A percentile compares a stretch with the other conserved stretches of the same genome.
These are phyloP conservation scores for Kluyveromyces nonfermentans DNA, from an alignment of 805 yeast genomes.

Conservation along the genomic window DNA sequence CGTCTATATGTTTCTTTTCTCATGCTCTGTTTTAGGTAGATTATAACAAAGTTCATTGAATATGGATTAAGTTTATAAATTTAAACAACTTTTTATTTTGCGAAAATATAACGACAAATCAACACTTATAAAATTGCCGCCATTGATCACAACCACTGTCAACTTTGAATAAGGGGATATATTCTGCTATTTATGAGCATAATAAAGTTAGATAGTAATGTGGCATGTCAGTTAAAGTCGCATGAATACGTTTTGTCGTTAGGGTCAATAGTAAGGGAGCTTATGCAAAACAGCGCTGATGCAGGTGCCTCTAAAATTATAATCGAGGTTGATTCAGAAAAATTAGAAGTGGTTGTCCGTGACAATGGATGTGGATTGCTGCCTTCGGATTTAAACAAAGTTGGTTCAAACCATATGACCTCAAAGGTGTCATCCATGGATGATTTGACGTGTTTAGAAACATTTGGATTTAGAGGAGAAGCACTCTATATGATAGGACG, in stretches of 20 bases:
- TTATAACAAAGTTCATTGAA: too few relatives aligned
- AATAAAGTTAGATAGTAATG: conserved; percentile 10
- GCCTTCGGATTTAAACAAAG: conserved; percentile 34
- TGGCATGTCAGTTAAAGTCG: conserved; percentile 20
- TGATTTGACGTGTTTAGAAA: conserved; percentile 31
- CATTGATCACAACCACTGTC: neutral
- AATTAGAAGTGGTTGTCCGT: conserved; percentile 32
- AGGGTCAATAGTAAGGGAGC: conserved; percentile 37
- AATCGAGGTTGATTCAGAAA: conserved; percentile 30
- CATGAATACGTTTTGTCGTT: conserved; percentile 31
- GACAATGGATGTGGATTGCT: conserved; percentile 72
- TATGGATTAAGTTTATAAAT: too few relatives aligned
- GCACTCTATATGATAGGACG: conserved; percentile 50
- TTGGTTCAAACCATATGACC: conserved; percentile 45
- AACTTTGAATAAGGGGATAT: too few relatives aligned
- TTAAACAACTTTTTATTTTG: too few relatives aligned
- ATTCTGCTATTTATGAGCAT: conserved; percentile 9
- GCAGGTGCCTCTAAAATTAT: conserved; percentile 36
- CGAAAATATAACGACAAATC: too few relatives aligned
- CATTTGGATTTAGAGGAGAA: conserved; percentile 69
- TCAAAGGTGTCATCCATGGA: conserved; percentile 39
- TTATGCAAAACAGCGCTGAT: conserved; percentile 48
- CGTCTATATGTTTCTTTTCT: too few relatives aligned
- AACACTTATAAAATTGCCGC: neutral
- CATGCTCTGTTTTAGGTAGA: too few relatives aligned